Percentiles rank a stretch among this genome's conserved stretches.
These are phyloP conservation scores for Phytophthora kernoviae DNA, from an alignment of 352 stramenopile species.

Conservation along the genomic window DNA sequence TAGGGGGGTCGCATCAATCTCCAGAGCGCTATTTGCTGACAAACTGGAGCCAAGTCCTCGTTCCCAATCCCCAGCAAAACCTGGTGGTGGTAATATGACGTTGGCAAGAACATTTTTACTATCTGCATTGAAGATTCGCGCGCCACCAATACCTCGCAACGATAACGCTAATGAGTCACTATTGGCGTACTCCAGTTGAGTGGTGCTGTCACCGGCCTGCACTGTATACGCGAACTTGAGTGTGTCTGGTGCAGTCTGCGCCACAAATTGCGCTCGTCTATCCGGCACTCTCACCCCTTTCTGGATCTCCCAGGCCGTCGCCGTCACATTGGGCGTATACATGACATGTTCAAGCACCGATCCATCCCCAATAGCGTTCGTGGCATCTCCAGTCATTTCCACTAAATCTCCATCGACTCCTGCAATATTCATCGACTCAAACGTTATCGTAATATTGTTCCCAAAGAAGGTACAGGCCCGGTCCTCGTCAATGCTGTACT, in stretches of 20 bases:
- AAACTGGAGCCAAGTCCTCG: slow-evolving; percentile 65
- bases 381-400: slow-evolving; percentile 53
- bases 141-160: slow-evolving; percentile 21
- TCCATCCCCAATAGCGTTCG: slow-evolving; percentile 54
- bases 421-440: slow-evolving; percentile 76
- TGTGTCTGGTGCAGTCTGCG: slow-evolving; percentile 35
- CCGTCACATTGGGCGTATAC: slow-evolving; percentile 43
- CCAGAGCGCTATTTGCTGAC: slow-evolving; percentile 46
- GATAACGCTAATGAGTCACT: slow-evolving; percentile 61
- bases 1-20: slow-evolving; percentile 60
- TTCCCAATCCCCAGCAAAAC: slow-evolving; percentile 62
- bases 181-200: slow-evolving; percentile 66
- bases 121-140: slow-evolving; percentile 48
- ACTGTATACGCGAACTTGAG: slow-evolving; percentile 75
- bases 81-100: slow-evolving; percentile 52
- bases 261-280: slow-evolving; percentile 40
- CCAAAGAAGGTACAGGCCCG: slow-evolving; percentile 76
- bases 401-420: slow-evolving; percentile 69
- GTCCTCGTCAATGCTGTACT: slow-evolving; percentile 65
- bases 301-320: slow-evolving; percentile 66
- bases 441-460: slow-evolving; percentile 82
- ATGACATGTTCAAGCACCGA: slow-evolving; percentile 43
- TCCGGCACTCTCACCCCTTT: slow-evolving; percentile 54
- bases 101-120: slow-evolving; percentile 37
- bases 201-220: slow-evolving; percentile 57